Conservation (phyloP, 805 yeast genomes). For the Candida tammaniensis region DNA sequence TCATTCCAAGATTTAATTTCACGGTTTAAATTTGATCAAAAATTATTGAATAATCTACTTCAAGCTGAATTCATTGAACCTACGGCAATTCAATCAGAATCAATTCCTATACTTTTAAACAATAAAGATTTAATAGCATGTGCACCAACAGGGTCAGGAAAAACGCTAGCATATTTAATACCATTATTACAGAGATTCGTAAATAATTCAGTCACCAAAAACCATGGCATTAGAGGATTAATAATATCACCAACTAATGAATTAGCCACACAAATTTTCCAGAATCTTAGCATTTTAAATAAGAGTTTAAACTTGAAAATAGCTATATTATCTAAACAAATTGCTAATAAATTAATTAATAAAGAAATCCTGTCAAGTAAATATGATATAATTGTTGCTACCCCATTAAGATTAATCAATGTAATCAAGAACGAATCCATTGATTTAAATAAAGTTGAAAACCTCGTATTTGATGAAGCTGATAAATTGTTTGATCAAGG, state of each 20-base stretch:
- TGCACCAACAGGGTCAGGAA: constrained; percentile 99
- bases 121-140: constrained; percentile 83
- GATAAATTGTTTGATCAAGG: constrained; percentile 87
- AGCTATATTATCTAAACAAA: constrained; percentile 67
- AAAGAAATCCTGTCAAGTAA: constrained; percentile 57
- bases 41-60: constrained; percentile 59
- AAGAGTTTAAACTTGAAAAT: constrained; percentile 55
- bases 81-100: constrained; percentile 90
- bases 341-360: constrained; percentile 65
- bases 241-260: constrained; percentile 94
- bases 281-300: constrained; percentile 59
- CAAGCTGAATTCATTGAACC: constrained; percentile 77
- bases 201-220: constrained; percentile 19
- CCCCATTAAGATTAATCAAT: constrained; percentile 87
- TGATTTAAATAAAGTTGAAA: constrained; percentile 64
- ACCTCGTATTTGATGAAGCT: constrained; percentile 89
- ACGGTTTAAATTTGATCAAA: constrained; percentile 63
- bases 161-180: constrained; percentile 83
- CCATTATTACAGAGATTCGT: constrained; percentile 66
- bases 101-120: constrained; percentile 70
- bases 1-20: constrained; percentile 77
- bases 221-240: constrained; percentile 65
- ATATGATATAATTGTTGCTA: constrained; percentile 78
- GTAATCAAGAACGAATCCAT: constrained; percentile 60
- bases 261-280: constrained; percentile 80